phyloP scores from a whole-genome alignment of 805 yeast genomes.

The Candida railenensis region DNA sequence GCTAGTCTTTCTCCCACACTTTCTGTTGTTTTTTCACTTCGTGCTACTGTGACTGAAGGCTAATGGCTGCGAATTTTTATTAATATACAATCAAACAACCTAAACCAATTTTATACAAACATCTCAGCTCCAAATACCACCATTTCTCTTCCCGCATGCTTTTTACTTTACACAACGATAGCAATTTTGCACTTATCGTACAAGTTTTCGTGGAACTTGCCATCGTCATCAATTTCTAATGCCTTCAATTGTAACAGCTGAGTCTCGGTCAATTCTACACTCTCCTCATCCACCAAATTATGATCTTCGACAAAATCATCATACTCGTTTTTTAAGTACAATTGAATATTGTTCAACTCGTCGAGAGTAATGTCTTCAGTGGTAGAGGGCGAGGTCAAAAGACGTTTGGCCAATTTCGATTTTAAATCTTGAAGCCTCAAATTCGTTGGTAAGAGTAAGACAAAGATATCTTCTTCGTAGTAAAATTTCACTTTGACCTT shows the following conservation, averaged over 20 bases:
- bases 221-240: constrained; percentile 40
- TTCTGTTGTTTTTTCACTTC: no score
- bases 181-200: constrained; percentile 45
- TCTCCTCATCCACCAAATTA: constrained; percentile 17
- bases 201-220: constrained; percentile 36
- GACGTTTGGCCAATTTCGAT: constrained; percentile 50
- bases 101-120: no score
- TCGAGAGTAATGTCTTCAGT: constrained; percentile 14
- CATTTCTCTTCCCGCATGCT: no score
- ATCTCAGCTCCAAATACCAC: no score
- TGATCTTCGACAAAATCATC: constrained; percentile 37
- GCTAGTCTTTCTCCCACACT: not conserved
- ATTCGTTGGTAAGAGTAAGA: constrained; percentile 53
- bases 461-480: constrained; percentile 80
- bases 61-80: not conserved
- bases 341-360: constrained; percentile 20
- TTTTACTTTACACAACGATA: constrained; percentile 15
- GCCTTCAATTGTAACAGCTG: constrained; percentile 26
- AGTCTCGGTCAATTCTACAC: constrained; percentile 23
- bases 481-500: constrained; percentile 71
- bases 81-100: not conserved
- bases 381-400: constrained; percentile 31
- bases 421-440: constrained; percentile 50
- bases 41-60: no score
- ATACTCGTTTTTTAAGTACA: constrained; percentile 41